These are phyloP conservation scores for Aquilaria yunnanensis DNA, from an alignment of 345 rosid species.

Conservation along the genomic window DNA sequence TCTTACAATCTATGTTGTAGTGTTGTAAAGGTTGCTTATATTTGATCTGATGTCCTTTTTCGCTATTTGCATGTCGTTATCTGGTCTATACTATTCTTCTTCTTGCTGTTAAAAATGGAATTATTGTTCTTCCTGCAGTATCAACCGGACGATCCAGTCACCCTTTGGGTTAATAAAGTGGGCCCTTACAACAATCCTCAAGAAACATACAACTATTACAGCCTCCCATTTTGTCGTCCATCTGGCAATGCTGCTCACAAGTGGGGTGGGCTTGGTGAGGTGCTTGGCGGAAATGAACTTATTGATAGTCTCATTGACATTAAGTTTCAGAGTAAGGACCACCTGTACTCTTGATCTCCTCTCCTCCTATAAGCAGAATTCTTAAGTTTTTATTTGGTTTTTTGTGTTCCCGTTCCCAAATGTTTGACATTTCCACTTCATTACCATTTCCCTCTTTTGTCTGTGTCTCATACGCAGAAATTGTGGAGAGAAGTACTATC, in stretches of 20 bases:
- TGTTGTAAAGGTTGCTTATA: too few species aligned
- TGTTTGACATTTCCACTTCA: not conserved
- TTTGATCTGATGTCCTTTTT: too few species aligned
- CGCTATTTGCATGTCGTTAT: too few species aligned
- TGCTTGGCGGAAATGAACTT: constrained; percentile 98
- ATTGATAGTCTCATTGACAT: constrained; percentile 85
- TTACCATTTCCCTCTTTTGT: not conserved
- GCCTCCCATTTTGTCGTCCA: constrained; percentile 91
- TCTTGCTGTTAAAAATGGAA: not conserved
- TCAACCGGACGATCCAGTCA: constrained; percentile 70
- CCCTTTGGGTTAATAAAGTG: constrained; percentile 98
- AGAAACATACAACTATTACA: constrained; percentile 97
- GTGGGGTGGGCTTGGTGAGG: constrained; percentile 99
- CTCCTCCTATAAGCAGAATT: not conserved
- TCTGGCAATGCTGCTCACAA: constrained; percentile 66
- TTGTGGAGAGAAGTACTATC: constrained; percentile 54
- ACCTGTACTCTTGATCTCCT: constrained; percentile 1
- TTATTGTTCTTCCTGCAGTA: constrained; percentile 41
- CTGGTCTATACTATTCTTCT: not conserved
- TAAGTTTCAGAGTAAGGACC: constrained; percentile 67
- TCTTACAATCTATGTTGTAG: too few species aligned
- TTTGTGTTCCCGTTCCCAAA: constrained; percentile 6
- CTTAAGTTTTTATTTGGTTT: constrained; percentile 7
- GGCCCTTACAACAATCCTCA: constrained; percentile 99
- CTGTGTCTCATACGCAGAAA: constrained; percentile 32